phyloP scores from a whole-genome alignment of 2,329 filamentous ascomycete species.

The Huntiella abstrusa region DNA sequence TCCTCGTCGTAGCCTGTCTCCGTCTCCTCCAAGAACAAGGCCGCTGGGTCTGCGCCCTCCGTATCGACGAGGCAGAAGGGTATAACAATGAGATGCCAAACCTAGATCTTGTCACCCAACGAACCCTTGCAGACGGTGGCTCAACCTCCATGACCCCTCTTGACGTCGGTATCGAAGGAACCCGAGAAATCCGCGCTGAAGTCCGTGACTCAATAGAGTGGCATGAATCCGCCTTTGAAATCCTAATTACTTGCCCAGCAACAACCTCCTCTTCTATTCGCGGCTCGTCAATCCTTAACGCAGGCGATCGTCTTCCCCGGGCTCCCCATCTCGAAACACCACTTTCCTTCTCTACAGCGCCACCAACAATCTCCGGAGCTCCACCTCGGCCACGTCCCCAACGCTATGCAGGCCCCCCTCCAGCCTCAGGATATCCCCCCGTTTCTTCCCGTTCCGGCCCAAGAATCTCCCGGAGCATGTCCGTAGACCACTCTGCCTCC shows the following conservation, averaged over 20 bases:
- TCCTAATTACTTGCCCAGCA: constrained; percentile 7
- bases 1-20: constrained; percentile 10
- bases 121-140: not conserved
- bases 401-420: constrained; percentile 5
- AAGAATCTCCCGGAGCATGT: constrained; percentile 7
- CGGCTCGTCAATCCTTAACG: not conserved
- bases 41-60: constrained; percentile 10
- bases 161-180: constrained; percentile 9
- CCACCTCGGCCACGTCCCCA: not conserved
- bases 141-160: constrained; percentile 7
- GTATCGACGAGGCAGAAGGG: constrained; percentile 8
- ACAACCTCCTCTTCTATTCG: not conserved
- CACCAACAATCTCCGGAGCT: not conserved
- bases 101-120: not conserved
- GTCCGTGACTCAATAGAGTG: constrained; percentile 10
- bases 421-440: constrained; percentile 8
- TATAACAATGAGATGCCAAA: constrained; percentile 10
- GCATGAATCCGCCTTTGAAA: constrained; percentile 9
- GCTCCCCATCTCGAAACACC: not conserved
- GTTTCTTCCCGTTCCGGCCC: not conserved
- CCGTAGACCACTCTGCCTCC: constrained; percentile 9
- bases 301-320: constrained; percentile 3
- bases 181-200: constrained; percentile 10
- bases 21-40: constrained; percentile 1
- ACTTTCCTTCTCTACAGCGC: not conserved